Evolutionary conservation across 306 rosid genomes (phyloP), one percentile per base, ranked within the genome.

Genomic region (Biancaea sappan): DNA sequence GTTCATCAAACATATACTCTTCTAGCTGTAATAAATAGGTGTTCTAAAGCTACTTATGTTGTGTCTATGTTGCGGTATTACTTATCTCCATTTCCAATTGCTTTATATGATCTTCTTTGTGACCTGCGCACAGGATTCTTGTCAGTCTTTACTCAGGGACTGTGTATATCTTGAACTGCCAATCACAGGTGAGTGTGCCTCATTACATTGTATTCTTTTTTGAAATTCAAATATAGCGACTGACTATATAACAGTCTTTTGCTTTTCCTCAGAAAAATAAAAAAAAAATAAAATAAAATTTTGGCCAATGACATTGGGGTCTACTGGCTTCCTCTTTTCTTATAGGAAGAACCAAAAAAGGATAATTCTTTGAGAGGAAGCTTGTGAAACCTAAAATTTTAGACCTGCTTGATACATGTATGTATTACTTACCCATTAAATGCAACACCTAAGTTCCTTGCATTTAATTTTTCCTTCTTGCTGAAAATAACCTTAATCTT

Each of bases 61-160:
- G 31, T 32, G 57, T 31, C 18, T 48, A 10, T 50, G 8, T 50
- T 50, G 15, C 21, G 8, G 2, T 41, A 34, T 69, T 26, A 32
- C 48, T 32, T 5, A 2, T 51, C 46, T 32, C 12, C 19, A 19
- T 29, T 57, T 64, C 14, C 54, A 47, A 8, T 69, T 68, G 88
- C 48, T 22, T 47, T 24, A 43, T 62, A 32, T 47, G 60, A 58
- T 41, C 19, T 56, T 71, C 46, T 62, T 31, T 24, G n/a, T 35
- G 26, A 12, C 26, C 24, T 71, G 29, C n/a, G 19, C 3, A 28
- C 85, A 83, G 92, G 91, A 80, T 86, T 72, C 78, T 86, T 71
- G 89, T 87, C 31, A 84, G 94, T 79, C 79, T 89, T 67, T 89
- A 84, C 77, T 82, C 91, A 0, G 88, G 89, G 70, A 84, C 86